Evolutionary conservation across 768 basidiomycete species (phyloP), one percentile per base, ranked within the genome.

Genomic region (Lactarius akahatsu): DNA sequence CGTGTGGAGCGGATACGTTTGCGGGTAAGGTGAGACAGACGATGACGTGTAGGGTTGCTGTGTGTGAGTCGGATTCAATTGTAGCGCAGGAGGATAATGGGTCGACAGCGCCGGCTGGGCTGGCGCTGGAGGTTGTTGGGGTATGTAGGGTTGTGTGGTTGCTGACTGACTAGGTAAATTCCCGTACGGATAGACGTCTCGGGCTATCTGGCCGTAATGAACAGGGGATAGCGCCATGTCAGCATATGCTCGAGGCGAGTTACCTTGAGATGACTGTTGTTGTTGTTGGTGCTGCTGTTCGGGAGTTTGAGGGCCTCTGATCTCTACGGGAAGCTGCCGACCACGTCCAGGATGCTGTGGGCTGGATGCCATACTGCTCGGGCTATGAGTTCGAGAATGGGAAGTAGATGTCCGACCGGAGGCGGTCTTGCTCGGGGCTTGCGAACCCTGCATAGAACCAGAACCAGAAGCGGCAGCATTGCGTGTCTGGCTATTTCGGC

Each of bases 331-430:
- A 41, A 69, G 62, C 47, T 61, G 64, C 23, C 68, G 65, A 52
- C 70, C 62, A 16, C 70, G 68, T 40, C 23, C 59, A 3, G 40
- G 41, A n/a, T 69, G 64, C 8, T 74, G 77, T 16, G 85, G 85
- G 63, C 85, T 86, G 13, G 85, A 84, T 5, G 81, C 79, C 23
- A 78, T 74, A 71, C 82, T 84, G 38, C 78, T 80, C 0, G 77
- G 77, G 56, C 83, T 84, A 55, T 81, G 79, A 34, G 75, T 72
- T 60, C 78, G 77, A 16, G 84, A 84, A 6, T 83, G 81, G 4
- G 81, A 74, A 8, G 73, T 71, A 13, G 81, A 82, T 10, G 68
- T 74, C 67, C 30, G 79, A 73, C 54, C 63, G 55, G 74, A 73
- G 70, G 79, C 70, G 59, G 75, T 72, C 71, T 72, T 77, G 71